These are phyloP conservation scores for Canna indica DNA, from an alignment of 176 grass and related monocot species.

Conservation along the genomic window DNA sequence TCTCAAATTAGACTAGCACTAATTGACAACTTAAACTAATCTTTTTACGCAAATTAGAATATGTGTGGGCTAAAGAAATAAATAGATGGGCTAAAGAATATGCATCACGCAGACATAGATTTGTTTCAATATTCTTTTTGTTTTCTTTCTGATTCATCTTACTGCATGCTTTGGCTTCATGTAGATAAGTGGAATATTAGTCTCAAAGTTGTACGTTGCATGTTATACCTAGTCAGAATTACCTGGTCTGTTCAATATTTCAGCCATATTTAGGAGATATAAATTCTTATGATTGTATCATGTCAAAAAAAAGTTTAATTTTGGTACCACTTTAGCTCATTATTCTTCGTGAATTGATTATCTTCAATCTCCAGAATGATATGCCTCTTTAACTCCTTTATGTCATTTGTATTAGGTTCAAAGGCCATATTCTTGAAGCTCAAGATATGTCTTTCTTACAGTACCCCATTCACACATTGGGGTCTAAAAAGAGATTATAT, in stretches of 20 bases:
- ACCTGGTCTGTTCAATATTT: neutral
- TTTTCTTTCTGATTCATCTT: neutral
- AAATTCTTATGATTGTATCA: neutral
- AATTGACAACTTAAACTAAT: no score
- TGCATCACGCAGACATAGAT: no score
- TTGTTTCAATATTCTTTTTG: neutral
- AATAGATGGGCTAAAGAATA: no score
- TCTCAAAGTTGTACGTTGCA: neutral
- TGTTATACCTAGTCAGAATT: neutral
- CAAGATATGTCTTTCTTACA: neutral
- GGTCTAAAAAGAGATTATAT: no score
- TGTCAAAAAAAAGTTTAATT: neutral
- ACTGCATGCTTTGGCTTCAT: neutral
- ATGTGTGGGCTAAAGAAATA: no score
- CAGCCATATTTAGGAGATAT: neutral
- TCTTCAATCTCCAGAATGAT: neutral
- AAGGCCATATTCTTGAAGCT: neutral
- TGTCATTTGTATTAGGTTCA: neutral
- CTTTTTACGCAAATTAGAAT: no score
- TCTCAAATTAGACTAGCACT: no score
- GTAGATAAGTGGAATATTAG: neutral
- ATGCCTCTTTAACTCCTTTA: neutral
- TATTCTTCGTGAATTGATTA: neutral
- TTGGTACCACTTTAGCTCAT: neutral
- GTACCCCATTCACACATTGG: no score